Evolutionary conservation across 176 grass and related monocot species (phyloP), one percentile per base, ranked within the genome.

Genomic region (Cenchrus purpureus): DNA sequence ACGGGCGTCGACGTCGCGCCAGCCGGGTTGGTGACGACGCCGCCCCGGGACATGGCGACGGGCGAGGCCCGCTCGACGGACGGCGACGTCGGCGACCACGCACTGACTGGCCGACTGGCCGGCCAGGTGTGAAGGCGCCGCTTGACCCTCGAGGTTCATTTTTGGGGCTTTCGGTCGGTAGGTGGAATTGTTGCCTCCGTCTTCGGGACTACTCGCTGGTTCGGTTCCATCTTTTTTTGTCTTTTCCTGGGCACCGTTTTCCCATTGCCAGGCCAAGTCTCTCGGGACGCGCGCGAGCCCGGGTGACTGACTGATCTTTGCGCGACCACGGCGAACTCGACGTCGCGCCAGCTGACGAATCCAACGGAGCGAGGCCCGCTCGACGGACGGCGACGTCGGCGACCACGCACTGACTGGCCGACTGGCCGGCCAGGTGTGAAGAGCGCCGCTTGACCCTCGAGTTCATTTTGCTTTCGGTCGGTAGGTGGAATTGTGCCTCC

Each of bases 361-460:
- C n/a, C n/a, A n/a, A n/a, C n/a, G n/a, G n/a, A n/a, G 51, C 64
- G 42, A 5, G 8, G 1, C 6, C 8, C 0, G 46, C n/a, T n/a
- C n/a, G n/a, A 3, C 64, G 11, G 58, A 60, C 58, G 58, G 48
- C 72, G 72, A 61, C 12, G 65, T 22, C 50, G 58, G 76, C 37
- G 19, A 14, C 12, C 65, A 4, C 6, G 51, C 37, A 34, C 64
- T 44, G 50, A 44, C 20, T 46, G 3, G 4, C 34, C 5, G 52
- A 44, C 43, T 44, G 43, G n/a, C n/a, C n/a, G n/a, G n/a, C 5
- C 4, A 44, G 2, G 87, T 84, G 87, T 74, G 81, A 88, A 88
- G 71, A n/a, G 67, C 68, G 25, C 8, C 40, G 5, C 37, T 74
- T 88, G 77, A 81, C 78, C 87, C 19, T 22, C 20, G n/a, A n/a